Evolutionary conservation across 176 grass and related monocot species (phyloP).

Genomic region (Aechmea fasciata): DNA sequence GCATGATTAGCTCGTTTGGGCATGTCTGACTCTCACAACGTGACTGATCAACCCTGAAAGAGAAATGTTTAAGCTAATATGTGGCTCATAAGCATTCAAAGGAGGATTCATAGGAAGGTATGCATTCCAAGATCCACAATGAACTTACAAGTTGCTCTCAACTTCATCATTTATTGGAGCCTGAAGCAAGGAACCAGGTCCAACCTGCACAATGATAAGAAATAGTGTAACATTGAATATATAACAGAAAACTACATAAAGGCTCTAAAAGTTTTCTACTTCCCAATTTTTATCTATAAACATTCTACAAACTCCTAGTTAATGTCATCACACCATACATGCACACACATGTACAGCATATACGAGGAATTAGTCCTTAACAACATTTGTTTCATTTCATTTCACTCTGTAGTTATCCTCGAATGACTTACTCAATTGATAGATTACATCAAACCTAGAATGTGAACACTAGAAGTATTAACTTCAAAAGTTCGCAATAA

Average conservation of each 20-base stretch:
- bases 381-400: no score
- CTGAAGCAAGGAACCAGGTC: conserved; percentile 84
- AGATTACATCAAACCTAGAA: no score
- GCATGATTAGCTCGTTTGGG: conserved; percentile 82
- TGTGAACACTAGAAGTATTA: no score
- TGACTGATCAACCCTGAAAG: conserved; percentile 55
- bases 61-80: conserved; percentile 24
- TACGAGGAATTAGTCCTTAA: no score
- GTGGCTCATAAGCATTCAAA: conserved; percentile 32
- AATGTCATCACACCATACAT: no score
- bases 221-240: background rate
- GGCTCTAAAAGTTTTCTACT: background rate
- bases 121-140: background rate
- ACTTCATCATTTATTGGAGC: conserved; percentile 64
- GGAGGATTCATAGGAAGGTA: conserved; percentile 9
- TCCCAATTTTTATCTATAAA: background rate
- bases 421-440: no score
- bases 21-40: conserved; percentile 85
- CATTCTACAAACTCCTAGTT: no score
- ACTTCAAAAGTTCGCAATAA: no score
- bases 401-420: no score
- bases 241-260: background rate
- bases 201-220: conserved; percentile 55
- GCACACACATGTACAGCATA: no score
- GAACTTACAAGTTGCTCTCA: conserved; percentile 82